Percentiles rank a stretch among this genome's conserved stretches.
Conservation (phyloP, 2,329 filamentous ascomycete species). For the Exserohilum rostratum region DNA sequence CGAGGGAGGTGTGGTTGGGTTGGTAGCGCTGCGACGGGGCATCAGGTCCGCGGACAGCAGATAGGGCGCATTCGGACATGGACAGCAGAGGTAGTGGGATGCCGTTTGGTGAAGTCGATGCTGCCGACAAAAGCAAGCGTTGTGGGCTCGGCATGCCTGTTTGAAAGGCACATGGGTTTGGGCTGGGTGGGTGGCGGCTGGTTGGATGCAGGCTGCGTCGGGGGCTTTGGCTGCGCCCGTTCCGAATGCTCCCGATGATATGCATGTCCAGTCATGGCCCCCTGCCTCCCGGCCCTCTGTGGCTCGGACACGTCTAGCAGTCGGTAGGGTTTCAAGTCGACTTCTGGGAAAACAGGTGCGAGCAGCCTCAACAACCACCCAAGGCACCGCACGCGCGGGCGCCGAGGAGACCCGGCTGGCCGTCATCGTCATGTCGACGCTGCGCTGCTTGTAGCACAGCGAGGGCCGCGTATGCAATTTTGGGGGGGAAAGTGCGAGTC, state of each 20-base stretch:
- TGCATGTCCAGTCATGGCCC: conserved; percentile 12
- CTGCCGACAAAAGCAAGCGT: conserved; percentile 7
- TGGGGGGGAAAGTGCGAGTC: conserved; percentile 9
- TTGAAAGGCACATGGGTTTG: too few species aligned
- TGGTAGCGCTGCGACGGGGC: too few species aligned
- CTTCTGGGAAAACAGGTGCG: not conserved
- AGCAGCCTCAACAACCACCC: too few species aligned
- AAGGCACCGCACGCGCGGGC: too few species aligned
- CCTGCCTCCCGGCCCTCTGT: conserved; percentile 16
- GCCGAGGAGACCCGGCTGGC: not conserved
- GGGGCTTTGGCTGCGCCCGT: conserved; percentile 3
- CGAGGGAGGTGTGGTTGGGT: too few species aligned
- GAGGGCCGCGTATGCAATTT: too few species aligned
- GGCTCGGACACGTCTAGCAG: conserved; percentile 9
- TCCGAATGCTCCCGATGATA: conserved; percentile 19
- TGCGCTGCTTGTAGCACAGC: too few species aligned
- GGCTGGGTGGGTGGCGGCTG: too few species aligned
- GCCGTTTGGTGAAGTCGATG: not conserved
- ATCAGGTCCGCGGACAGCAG: too few species aligned
- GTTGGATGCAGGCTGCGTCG: conserved; percentile 1
- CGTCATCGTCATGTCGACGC: too few species aligned
- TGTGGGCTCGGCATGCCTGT: too few species aligned
- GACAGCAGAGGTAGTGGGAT: not conserved
- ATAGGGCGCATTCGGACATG: too few species aligned
- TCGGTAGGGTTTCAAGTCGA: not conserved